Conservation (phyloP, 1,284 basidiomycete genomes). For the Puccinia polysora region DNA sequence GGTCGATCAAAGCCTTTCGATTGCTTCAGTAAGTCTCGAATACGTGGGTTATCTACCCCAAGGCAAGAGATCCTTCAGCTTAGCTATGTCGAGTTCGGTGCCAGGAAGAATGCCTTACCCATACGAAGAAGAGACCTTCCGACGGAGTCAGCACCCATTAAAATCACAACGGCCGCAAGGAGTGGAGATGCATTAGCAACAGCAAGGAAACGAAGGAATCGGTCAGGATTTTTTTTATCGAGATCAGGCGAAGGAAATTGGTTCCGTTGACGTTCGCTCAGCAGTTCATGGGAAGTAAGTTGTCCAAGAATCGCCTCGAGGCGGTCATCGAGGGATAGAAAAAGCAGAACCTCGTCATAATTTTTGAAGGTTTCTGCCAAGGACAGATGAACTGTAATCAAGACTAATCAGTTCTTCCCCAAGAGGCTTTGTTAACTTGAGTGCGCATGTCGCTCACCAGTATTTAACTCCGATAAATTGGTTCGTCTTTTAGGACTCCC, state of each 20-base stretch:
- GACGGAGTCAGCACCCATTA: constrained; percentile 17
- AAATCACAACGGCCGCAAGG: constrained; percentile 19
- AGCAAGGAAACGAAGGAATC: constrained; percentile 25
- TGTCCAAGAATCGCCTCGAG: constrained; percentile 4
- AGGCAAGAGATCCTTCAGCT: neutral
- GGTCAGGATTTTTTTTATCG: constrained; percentile 19
- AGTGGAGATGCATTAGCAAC: constrained; percentile 19
- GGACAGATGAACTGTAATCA: neutral
- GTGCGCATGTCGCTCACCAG: neutral
- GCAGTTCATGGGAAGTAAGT: constrained; percentile 1
- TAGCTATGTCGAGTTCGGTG: neutral
- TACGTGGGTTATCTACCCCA: constrained; percentile 6
- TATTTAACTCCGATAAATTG: neutral
- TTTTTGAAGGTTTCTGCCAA: constrained; percentile 25
- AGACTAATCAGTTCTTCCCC: neutral
- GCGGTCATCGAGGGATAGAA: neutral
- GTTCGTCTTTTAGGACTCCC: constrained; percentile 2
- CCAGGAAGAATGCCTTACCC: neutral
- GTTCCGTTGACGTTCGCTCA: constrained; percentile 14
- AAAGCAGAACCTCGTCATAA: constrained; percentile 6
- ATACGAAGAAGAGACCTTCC: constrained; percentile 22
- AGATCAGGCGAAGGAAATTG: constrained; percentile 13
- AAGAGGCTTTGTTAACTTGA: neutral
- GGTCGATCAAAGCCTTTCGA: constrained; percentile 12
- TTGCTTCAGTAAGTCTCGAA: constrained; percentile 14